Evolutionary conservation across 768 basidiomycete species (phyloP), one percentile per base, ranked within the genome.

Genomic region (Pisolithus orientalis): DNA sequence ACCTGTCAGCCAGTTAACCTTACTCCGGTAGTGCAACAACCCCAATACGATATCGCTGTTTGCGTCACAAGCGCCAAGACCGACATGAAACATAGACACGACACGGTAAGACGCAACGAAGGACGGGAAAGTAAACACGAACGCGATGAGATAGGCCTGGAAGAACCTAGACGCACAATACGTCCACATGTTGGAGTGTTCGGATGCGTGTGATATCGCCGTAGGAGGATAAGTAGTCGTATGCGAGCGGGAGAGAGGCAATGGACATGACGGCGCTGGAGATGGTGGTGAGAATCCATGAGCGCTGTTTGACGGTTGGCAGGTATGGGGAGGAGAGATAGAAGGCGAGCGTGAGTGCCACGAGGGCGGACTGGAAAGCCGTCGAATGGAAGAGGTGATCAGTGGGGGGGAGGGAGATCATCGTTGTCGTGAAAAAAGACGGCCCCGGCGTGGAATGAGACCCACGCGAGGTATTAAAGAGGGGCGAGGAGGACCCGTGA

Each of bases 1-100:
- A 3, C 80, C 80, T n/a, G 75, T 78, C 32, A 79, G 58, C 1
- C 79, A 44, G n/a, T 75, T 76, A 50, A 80, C 53, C 40, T 73
- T 74, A 47, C 69, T 67, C 10, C 68, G 72, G 60, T 82, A 82
- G 56, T 73, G 70, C 47, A 75, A 29, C 48, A 64, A 62, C 21
- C 80, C 80, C 38, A 79, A 60, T 2, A 68, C 53, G 46, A 81
- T 62, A 65, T 82, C 76, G 49, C 75, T 78, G 54, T 44, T 48
- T 25, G 50, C 47, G 21, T 27, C 49, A 44, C 40, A 39, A 24
- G n/a, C 54, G 43, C 52, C 4, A 21, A 21, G 21, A 21, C 21
- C 21, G 21, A 21, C 21, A 42, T 50, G 60, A 51, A 17, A 56
- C n/a, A 67, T 66, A 45, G 50, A 65, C 65, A 39, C 55, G 55